These are phyloP conservation scores for Lodderomyces pseudojiufengensis DNA, from an alignment of 1,139 yeast genomes.

Conservation along the genomic window DNA sequence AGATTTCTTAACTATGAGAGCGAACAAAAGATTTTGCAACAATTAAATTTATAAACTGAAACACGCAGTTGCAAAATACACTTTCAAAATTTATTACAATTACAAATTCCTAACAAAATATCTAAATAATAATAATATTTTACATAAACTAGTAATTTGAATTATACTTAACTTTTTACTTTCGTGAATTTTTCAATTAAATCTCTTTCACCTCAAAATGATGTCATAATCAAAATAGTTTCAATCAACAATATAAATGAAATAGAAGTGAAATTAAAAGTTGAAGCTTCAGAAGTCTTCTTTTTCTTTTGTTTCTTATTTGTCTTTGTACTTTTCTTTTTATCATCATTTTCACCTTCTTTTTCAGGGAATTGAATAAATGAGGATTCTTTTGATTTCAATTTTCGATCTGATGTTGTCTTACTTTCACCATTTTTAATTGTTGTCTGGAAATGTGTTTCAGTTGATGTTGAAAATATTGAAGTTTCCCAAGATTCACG, in stretches of 20 bases:
- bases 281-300: conserved; percentile 8
- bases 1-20: too few relatives aligned
- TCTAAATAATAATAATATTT: too few relatives aligned
- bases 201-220: conserved; percentile 3
- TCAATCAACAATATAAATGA: conserved; percentile 6
- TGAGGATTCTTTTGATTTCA: neutral
- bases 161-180: too few relatives aligned
- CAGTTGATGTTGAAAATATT: too few relatives aligned
- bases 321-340: neutral
- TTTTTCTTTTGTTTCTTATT: neutral
- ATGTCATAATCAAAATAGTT: conserved; percentile 7
- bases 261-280: conserved; percentile 5
- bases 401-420: neutral
- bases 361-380: neutral
- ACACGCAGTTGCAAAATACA: conserved; percentile 1
- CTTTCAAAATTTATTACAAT: neutral
- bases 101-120: neutral
- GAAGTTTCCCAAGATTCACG: too few relatives aligned
- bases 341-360: neutral
- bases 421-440: too few relatives aligned
- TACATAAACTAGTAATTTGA: too few relatives aligned
- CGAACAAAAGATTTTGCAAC: too few relatives aligned
- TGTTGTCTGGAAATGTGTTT: too few relatives aligned
- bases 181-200: too few relatives aligned
- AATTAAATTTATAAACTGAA: too few relatives aligned